These are phyloP conservation scores for Alternaria gaisen DNA, from an alignment of 2,329 filamentous ascomycete species.

Conservation along the genomic window DNA sequence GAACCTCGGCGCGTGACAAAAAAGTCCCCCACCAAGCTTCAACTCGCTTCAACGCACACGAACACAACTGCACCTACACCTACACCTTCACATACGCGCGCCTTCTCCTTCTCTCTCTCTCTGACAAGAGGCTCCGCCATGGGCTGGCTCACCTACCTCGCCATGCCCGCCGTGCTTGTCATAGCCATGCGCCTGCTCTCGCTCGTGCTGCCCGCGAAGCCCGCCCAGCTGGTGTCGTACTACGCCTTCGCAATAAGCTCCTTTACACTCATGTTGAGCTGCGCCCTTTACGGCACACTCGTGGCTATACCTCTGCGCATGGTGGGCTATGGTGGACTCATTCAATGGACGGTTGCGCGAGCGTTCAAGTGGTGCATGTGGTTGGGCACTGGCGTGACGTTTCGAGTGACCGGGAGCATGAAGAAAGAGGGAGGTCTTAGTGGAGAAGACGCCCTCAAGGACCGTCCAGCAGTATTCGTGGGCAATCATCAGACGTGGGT, in stretches of 20 bases:
- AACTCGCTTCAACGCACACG: conserved; percentile 12
- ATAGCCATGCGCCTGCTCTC: conserved; percentile 42
- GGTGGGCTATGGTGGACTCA: conserved; percentile 75
- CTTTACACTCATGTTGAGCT: conserved; percentile 48
- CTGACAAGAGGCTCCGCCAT: conserved; percentile 28
- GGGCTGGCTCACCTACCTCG: conserved; percentile 45
- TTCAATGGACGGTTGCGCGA: conserved; percentile 85
- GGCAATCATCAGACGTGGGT: conserved; percentile 86
- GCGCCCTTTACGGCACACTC: conserved; percentile 76
- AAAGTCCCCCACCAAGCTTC: conserved; percentile 25
- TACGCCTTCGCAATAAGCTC: conserved; percentile 68
- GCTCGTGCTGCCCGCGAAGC: conserved; percentile 38
- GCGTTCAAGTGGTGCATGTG: conserved; percentile 83
- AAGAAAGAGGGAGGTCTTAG: conserved; percentile 41
- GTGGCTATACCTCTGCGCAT: conserved; percentile 76
- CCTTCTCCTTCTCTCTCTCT: background rate
- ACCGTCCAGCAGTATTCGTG: conserved; percentile 85
- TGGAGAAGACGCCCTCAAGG: conserved; percentile 45
- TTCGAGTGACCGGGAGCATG: conserved; percentile 66
- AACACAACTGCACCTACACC: conserved; percentile 1
- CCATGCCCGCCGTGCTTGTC: conserved; percentile 37
- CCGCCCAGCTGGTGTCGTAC: conserved; percentile 62
- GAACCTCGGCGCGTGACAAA: conserved; percentile 36
- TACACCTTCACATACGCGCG: conserved; percentile 1
- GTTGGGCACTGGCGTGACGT: conserved; percentile 77